A percentile compares a stretch with the other conserved stretches of the same genome.
Evolutionary conservation across 2,329 filamentous ascomycete genomes (phyloP).

Genomic region (Chaetomiaceae sp.): DNA sequence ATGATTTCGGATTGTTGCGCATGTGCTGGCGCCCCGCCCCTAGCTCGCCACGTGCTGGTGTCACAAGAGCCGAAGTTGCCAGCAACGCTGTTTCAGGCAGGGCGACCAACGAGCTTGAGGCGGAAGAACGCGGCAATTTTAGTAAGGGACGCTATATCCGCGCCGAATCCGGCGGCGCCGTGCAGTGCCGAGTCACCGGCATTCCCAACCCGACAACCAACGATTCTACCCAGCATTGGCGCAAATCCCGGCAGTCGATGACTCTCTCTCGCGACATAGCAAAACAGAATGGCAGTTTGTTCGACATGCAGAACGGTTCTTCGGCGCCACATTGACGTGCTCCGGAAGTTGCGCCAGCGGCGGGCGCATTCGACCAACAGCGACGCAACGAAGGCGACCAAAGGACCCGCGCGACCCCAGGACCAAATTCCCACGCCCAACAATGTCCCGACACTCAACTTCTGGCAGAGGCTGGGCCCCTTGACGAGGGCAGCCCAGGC

Average conservation of each 20-base stretch:
- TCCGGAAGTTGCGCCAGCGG: conserved; percentile 27
- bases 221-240: conserved; percentile 1
- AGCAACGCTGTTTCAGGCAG: too few relatives aligned
- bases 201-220: neutral
- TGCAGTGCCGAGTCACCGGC: neutral
- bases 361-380: conserved; percentile 29
- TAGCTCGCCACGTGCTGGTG: too few relatives aligned
- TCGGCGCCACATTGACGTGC: conserved; percentile 28
- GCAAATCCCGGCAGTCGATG: neutral
- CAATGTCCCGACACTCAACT: conserved; percentile 39
- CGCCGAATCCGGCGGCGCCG: neutral
- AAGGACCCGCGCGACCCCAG: conserved; percentile 24
- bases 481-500: conserved; percentile 49
- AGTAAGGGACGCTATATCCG: too few relatives aligned
- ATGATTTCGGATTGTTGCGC: too few relatives aligned
- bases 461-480: conserved; percentile 57
- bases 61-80: too few relatives aligned
- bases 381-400: conserved; percentile 13
- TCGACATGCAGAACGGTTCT: conserved; percentile 26
- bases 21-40: too few relatives aligned
- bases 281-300: conserved; percentile 24
- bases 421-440: conserved; percentile 42
- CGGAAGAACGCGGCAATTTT: conserved; percentile 42
- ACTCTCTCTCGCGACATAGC: neutral
- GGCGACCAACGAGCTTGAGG: too few relatives aligned